Conservation (phyloP, 352 stramenopile genomes). For the Phytophthora boehmeriae region DNA sequence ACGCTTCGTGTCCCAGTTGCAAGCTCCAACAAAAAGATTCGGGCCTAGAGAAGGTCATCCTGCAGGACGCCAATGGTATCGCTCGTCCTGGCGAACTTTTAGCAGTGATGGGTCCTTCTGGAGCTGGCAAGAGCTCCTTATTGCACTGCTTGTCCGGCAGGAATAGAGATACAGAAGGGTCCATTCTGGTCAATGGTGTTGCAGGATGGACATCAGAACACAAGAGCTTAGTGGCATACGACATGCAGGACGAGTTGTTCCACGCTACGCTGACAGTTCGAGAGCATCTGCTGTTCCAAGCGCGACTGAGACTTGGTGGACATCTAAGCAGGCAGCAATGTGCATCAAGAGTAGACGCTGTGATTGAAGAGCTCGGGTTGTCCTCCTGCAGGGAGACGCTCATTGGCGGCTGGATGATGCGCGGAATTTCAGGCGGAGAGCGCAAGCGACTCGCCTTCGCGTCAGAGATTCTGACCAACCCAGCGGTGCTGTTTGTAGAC, state of each 20-base stretch:
- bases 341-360: slow-evolving; percentile 33
- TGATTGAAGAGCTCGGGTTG: slow-evolving; percentile 57
- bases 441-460: slow-evolving; percentile 80
- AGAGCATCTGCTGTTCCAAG: slow-evolving; percentile 86
- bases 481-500: slow-evolving; percentile 80
- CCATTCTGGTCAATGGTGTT: slow-evolving; percentile 64
- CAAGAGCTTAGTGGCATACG: slow-evolving; percentile 47
- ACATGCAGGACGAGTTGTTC: slow-evolving; percentile 91
- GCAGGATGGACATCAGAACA: slow-evolving; percentile 32
- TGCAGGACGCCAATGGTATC: slow-evolving; percentile 49
- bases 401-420: slow-evolving; percentile 50
- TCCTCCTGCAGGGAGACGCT: slow-evolving; percentile 42
- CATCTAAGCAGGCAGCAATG: slow-evolving; percentile 23
- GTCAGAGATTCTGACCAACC: slow-evolving; percentile 78
- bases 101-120: slow-evolving; percentile 64
- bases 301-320: slow-evolving; percentile 67
- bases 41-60: slow-evolving; percentile 42
- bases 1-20: slow-evolving; percentile 22
- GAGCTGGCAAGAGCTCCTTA: slow-evolving; percentile 91
- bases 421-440: slow-evolving; percentile 79
- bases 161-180: slow-evolving; percentile 71
- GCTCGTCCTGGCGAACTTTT: slow-evolving; percentile 53
- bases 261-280: slow-evolving; percentile 86
- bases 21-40: slow-evolving; percentile 8
- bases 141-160: slow-evolving; percentile 90